Evolutionary conservation across 495 filamentous ascomycete genomes (phyloP), one percentile per base, ranked within the genome.

Genomic region (Hyaloscypha variabilis): DNA sequence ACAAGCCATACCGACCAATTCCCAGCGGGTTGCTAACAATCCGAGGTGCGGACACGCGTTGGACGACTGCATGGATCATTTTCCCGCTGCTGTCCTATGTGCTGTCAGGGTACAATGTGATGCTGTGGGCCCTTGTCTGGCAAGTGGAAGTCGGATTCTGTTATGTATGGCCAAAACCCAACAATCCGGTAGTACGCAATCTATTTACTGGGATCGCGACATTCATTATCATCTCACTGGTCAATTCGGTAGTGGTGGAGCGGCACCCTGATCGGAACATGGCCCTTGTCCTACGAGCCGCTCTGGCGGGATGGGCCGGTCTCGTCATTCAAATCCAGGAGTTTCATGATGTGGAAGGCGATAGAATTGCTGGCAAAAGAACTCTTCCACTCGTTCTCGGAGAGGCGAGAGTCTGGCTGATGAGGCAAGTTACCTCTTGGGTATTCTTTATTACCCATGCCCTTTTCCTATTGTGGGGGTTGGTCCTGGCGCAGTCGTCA

Each of bases 1-100:
- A 88, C 74, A 88, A 87, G 69, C 80, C 82, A 4, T 87, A 84
- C 82, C 77, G 85, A 1, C 81, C 83, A 0, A 74, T 88, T 4
- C 83, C 82, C 0, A 69, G 69, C 0, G 71, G 76, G 1, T 74
- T 75, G 19, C 71, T 86, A 10, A 78, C 75, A 6, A 31, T 67
- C 0, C 68, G 66, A 0, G 73, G 81, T 29, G 75, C 81, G 10
- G 71, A 77, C 36, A 63, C 13, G 1, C 36, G 58, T 25, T 61
- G 58, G 58, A 67, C 3, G 39, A 74, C 2, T 34, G 85, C 49
- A 68, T 83, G 0, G 46, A 63, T 11, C 25, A 67, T 14, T 71
- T 82, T 49, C 76, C 81, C 0, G 8, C 74, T 23, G 10, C 34
- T 61, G 73, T 71, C 25, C 50, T 81, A 17, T 46, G 4, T 4